Evolutionary conservation across 306 rosid species (phyloP), one percentile per base, ranked within the genome.

Genomic region (Dalbergia cultrata): DNA sequence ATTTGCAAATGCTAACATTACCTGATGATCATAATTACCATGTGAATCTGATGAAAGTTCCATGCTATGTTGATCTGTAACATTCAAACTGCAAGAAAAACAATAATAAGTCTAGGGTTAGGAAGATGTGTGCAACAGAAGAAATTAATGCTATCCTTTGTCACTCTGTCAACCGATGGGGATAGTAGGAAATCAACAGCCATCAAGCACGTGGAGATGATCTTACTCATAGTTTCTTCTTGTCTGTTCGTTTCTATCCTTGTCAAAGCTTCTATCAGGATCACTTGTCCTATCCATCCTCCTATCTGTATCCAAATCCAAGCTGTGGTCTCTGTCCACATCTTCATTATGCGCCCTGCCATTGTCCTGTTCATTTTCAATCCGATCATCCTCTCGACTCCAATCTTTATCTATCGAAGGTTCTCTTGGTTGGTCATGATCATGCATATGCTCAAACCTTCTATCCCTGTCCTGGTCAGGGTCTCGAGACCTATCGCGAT

Each of bases 221-320:
- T 72, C 89, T 83, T 85, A 95, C 99, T 88, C 86, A 19, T 74
- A 87, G 83, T 78, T 79, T 86, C 93, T 87, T 83, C 89, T 89
- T 4, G 87, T 52, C 34, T 44, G 79, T 39, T 82, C 86, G 69
- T 81, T 81, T 78, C 81, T 83, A 63, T 86, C 92, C 76, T 57
- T 78, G 26, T 76, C 92, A 71, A 80, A 81, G 72, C 77, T 74
- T 76, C 44, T 82, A 72, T 82, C 89, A 67, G 66, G 87, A 73
- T 64, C 86, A 34, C 88, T 87, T 73, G 63, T 59, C 82, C 83
- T 80, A 39, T 89, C 94, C 84, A 81, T 74, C 77, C 90, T 85
- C 85, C 82, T 70, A 16, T 82, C 90, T 31, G 47, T 69, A 7
- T 82, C 81, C 67, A 76, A 59, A 35, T 87, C 90, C 62, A 83